Evolutionary conservation across 148 eudicot species (phyloP).

Genomic region (Silene uniflora): DNA sequence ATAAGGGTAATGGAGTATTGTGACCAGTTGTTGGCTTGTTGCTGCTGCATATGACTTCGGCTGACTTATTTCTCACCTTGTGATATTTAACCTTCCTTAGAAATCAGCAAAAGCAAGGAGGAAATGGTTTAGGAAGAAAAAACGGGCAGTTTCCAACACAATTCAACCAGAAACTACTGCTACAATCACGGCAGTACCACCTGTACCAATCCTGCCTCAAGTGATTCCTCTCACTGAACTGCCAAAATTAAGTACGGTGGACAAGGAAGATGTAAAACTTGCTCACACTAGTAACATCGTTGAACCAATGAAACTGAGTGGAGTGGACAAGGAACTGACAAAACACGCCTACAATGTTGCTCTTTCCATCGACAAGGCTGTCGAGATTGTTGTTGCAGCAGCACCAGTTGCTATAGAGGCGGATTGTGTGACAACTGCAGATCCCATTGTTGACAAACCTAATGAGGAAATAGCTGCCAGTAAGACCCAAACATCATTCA

Average conservation of each 20-base stretch:
- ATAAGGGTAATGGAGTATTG: no score
- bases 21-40: no score
- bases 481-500: conserved; percentile 65
- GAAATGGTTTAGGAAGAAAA: conserved; percentile 49
- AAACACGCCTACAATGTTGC: conserved; percentile 36
- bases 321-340: conserved; percentile 12
- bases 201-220: conserved; percentile 13
- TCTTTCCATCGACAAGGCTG: conserved; percentile 39
- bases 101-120: conserved; percentile 46
- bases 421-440: conserved; percentile 25
- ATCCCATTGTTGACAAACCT: conserved; percentile 38
- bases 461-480: conserved; percentile 62
- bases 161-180: conserved; percentile 26
- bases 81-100: conserved; percentile 20
- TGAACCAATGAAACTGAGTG: neutral
- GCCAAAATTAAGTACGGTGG: conserved; percentile 8
- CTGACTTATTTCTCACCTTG: neutral
- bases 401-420: conserved; percentile 51
- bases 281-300: neutral
- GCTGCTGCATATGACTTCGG: no score
- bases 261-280: conserved; percentile 10
- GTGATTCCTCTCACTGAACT: conserved; percentile 23
- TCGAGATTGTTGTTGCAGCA: conserved; percentile 44
- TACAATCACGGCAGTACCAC: conserved; percentile 1
- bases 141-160: conserved; percentile 24